Base-by-base conservation (phyloP, 192 early-diverging fungal genomes). In the Kickxella alabastrina region DNA sequence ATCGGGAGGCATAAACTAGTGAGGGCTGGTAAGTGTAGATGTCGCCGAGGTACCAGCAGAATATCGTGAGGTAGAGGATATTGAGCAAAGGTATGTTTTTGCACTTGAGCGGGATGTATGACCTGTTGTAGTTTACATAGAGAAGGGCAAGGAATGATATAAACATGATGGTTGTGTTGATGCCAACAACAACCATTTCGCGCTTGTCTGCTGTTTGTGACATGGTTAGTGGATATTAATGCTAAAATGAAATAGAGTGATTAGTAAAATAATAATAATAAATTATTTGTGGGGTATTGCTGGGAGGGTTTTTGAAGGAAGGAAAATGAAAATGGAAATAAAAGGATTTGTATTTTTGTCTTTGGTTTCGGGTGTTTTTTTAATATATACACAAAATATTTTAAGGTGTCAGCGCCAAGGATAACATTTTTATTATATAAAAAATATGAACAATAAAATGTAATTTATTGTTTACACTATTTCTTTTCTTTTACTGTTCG, bases 71-170 rank as follows among this genome's bases (percentile, higher is more conserved):
- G 21, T 47, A 69, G 14, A 62, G 43, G 4, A 31, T 32, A 46
- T 69, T 62, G 15, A 69, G 37, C 32, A 69, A 43, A 5, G 59
- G 67, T 19, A 62, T 69, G 36, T 69, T 69, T 55, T 69, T 69
- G 51, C 67, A 62, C 18, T 57, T 62, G 12, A 69, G 46, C 43
- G 67, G 67, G 5, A 57, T 35, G 36, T 69, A 69, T 4, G 59
- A 6, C 10, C 67, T 59, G 39, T 69, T 69, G 14, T 49, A 12
- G 25, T 62, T 53, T 7, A 69, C 43, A 15, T 49, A 52, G 3
- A 49, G 31, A 4, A 69, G 24, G 3, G 29, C 55, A 1, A 48
- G 9, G 7, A 61, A 43, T 3, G 54, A 62, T 10, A 53, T 10
- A 4, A 43, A 42, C 19, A 74, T 55, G 15, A 66, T 31, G 4